Base-by-base conservation (phyloP, 768 basidiomycete species). In the Imleria badia region DNA sequence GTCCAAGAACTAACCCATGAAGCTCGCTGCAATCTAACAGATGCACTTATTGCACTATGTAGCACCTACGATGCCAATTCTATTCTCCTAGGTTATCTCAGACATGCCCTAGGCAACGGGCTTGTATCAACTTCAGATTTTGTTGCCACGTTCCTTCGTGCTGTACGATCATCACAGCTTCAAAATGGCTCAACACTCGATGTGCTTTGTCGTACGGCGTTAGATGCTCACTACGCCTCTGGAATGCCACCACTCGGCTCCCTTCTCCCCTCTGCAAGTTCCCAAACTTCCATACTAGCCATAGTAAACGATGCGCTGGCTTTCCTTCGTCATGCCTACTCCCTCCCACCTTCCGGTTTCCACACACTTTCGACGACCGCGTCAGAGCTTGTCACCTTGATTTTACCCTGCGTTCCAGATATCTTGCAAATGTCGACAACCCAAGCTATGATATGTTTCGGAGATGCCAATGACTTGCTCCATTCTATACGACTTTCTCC, bases 1-100 rank as follows among this genome's bases (percentile, higher is more conserved):
- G 10, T 34, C 41, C 41, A 31, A 51, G 53, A 44, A 34, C 52
- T 52, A 13, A 59, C 33, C 23, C 33, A 51, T 17, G 40, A 43
- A 31, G 19, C 30, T 20, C 30, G 10, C 40, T 40, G 20, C 45
- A 47, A 49, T 38, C 39, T 19, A 48, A 51, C 61, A 92, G 90
- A 87, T 62, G 85, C 89, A 5, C 80, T 91, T 12, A 74, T 92
- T 42, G 72, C 80, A 9, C 75, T 91, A 15, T 89, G 83, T 63
- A 75, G 81, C 48, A 78, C 80, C 44, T 87, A 88, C 61, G 85
- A 87, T 22, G 87, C 83, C n/a, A 83, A 88, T 63, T 80, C 81
- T 19, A 76, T 76, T 41, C 77, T 92, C n/a, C 79, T 82, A 54
- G 78, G 76, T 41, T 92, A 92, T 64, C 69, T 91, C 46, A 81